Base-by-base conservation (phyloP, 2,329 filamentous ascomycete genomes). In the Dothidotthia symphoricarpi region DNA sequence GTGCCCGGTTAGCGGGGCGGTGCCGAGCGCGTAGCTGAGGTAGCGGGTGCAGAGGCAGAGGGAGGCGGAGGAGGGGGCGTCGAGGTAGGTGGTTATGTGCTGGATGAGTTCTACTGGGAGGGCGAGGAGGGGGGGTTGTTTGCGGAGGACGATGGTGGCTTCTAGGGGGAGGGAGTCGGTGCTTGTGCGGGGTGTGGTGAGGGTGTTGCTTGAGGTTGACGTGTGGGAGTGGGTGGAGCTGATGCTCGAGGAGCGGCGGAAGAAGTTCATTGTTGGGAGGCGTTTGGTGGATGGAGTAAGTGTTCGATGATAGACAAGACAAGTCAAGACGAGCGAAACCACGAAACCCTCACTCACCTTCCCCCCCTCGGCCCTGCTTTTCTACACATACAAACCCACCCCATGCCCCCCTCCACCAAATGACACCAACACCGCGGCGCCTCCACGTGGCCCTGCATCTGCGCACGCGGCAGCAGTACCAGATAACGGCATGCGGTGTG, bases 81-180 rank as follows among this genome's bases (percentile, higher is more conserved):
- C 41, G 8, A 64, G 53, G 33, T 60, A 57, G 2, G 43, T 41
- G 2, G 49, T 47, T n/a, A 65, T 51, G 9, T 60, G 50, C 32
- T 63, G 61, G 17, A 64, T 31, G 3, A 65, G 41, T 34, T 65
- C 61, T 17, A 61, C 16, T 1, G 61, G 60, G 16, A 65, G 58
- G 5, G 31, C 41, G 12, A 57, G 39, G 8, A 62, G 25, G 2
- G 56, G 51, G 4, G 48, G 41, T 10, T 22, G 19, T 22, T 22
- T 22, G 19, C 19, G 5, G 19, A 22, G 9, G 9, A 22, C 19
- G 19, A 22, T 22, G 9, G 19, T 22, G 19, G 5, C 19, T 5
- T 22, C 19, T 9, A 22, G 5, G 19, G 5, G 19, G 19, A 6
- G 5, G 8, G 33, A 36, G 9, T 43, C 36, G 8, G 41, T 33